Conservation (phyloP, 148 eudicot species). For the Mesembryanthemum crystallinum region DNA sequence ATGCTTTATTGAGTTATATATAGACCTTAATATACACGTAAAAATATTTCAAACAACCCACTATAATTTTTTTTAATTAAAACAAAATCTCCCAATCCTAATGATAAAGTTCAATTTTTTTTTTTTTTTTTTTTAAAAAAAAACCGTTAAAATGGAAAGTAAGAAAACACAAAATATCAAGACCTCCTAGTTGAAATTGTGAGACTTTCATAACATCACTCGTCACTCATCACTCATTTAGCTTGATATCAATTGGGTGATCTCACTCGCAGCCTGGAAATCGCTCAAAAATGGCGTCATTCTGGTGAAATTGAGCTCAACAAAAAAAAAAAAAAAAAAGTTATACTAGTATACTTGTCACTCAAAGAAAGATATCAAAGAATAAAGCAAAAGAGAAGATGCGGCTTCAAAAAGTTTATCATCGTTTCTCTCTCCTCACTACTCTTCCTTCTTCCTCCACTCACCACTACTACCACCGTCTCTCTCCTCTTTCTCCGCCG, state of each 20-base stretch:
- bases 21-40: too few species aligned
- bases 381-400: slow-evolving; percentile 30
- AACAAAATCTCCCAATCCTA: too few species aligned
- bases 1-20: too few species aligned
- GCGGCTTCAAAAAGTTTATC: slow-evolving; percentile 69
- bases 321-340: neutral
- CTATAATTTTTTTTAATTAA: too few species aligned
- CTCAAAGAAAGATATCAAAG: neutral
- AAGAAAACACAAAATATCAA: too few species aligned
- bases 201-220: too few species aligned
- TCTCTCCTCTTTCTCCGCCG: slow-evolving; percentile 4
- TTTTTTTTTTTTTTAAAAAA: too few species aligned
- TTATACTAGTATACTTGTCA: neutral
- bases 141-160: too few species aligned
- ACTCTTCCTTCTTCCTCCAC: slow-evolving; percentile 29
- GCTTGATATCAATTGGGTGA: neutral
- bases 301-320: slow-evolving; percentile 1
- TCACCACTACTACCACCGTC: slow-evolving; percentile 18
- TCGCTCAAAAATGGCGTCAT: slow-evolving; percentile 15
- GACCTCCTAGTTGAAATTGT: too few species aligned
- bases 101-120: too few species aligned
- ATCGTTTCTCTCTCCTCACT: slow-evolving; percentile 46
- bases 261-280: neutral
- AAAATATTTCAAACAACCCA: too few species aligned
- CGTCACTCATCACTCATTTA: too few species aligned